A percentile compares a stretch with the other conserved stretches of the same genome.
These are phyloP conservation scores for Ustilago crameri DNA, from an alignment of 1,284 basidiomycete genomes.

Conservation along the genomic window DNA sequence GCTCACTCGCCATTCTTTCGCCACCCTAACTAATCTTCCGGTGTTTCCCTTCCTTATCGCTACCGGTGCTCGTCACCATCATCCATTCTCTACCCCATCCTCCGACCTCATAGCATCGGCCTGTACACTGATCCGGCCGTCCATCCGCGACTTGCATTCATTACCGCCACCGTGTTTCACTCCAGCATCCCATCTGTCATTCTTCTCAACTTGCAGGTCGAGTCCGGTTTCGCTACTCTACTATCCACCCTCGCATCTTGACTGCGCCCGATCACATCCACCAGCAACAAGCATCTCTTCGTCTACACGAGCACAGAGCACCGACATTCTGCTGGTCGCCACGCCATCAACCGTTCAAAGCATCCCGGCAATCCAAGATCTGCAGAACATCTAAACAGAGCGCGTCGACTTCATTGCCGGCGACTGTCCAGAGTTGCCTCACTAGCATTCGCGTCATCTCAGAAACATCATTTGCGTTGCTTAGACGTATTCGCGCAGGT, in stretches of 20 bases:
- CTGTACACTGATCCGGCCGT: neutral
- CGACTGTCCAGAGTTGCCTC: neutral
- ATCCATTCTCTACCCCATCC: neutral
- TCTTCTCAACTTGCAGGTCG: constrained; percentile 17
- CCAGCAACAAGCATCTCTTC: neutral
- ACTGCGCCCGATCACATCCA: neutral
- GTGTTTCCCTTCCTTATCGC: neutral
- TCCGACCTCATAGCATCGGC: neutral
- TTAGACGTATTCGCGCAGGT: no score
- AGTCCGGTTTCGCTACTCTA: constrained; percentile 34
- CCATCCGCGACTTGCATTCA: constrained; percentile 1
- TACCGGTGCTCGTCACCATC: constrained; percentile 15
- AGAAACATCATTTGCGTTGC: no score
- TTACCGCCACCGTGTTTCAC: neutral
- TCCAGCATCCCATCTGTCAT: neutral
- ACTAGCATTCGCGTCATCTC: neutral
- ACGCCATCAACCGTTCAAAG: no score
- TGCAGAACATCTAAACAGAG: no score
- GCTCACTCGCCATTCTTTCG: constrained; percentile 12
- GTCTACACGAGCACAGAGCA: no score
- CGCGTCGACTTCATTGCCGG: constrained; percentile 1
- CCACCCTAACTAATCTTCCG: constrained; percentile 9
- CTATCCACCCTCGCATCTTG: neutral
- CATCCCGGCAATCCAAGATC: no score
- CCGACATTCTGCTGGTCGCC: no score